Percentiles rank a stretch among this genome's conserved stretches.
phyloP scores from a whole-genome alignment of 1,284 basidiomycete genomes.

The Austroboletus niveus region DNA sequence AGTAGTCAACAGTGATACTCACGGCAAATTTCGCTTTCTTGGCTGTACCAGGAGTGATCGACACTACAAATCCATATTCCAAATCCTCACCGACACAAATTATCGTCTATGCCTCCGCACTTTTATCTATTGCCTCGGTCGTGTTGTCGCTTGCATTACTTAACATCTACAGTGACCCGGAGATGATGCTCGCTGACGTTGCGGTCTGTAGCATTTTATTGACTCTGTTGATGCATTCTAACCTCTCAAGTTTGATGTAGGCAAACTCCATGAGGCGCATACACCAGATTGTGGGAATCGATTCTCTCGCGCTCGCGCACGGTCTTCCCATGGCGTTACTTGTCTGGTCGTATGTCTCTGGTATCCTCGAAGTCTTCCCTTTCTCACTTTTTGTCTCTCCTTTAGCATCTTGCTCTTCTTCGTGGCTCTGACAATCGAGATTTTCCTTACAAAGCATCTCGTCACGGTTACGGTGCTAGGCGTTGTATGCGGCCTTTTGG shows the following conservation, averaged over 20 bases:
- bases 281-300: background rate
- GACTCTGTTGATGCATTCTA: background rate
- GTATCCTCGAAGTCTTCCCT: background rate
- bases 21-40: slow-evolving; percentile 21
- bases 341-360: background rate
- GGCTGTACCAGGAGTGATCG: background rate
- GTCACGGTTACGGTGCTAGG: background rate
- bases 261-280: background rate
- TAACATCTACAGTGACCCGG: slow-evolving; percentile 19
- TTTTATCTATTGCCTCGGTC: slow-evolving; percentile 16
- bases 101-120: slow-evolving; percentile 11
- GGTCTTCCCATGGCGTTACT: slow-evolving; percentile 5
- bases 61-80: no score
- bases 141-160: slow-evolving; percentile 15
- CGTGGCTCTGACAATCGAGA: background rate
- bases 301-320: slow-evolving; percentile 3
- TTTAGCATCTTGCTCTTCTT: background rate
- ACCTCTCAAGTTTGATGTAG: background rate
- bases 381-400: background rate
- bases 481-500: background rate
- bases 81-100: slow-evolving; percentile 3
- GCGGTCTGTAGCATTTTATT: slow-evolving; percentile 9
- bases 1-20: slow-evolving; percentile 24
- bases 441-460: background rate
- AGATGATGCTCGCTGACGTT: slow-evolving; percentile 1